phyloP scores from a whole-genome alignment of 305 asterid genomes.

The Solanum aculeatissimum region DNA sequence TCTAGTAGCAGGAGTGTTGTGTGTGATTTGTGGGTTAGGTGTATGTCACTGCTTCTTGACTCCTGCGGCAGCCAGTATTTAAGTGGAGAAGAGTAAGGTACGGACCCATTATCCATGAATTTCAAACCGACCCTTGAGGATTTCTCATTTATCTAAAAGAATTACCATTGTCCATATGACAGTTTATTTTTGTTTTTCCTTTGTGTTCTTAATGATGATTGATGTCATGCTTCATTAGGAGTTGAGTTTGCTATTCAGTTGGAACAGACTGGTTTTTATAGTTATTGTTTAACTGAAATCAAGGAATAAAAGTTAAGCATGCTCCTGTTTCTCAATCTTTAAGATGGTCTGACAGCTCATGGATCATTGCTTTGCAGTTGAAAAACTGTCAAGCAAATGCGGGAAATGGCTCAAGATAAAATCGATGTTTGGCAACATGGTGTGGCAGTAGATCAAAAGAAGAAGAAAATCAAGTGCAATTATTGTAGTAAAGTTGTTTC shows the following conservation, averaged over 20 bases:
- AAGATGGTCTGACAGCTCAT: background rate
- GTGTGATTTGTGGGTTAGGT: background rate
- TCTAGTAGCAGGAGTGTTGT: background rate
- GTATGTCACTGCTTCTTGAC: background rate
- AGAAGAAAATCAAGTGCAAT: constrained; percentile 11
- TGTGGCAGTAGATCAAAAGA: constrained; percentile 6
- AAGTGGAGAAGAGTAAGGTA: background rate
- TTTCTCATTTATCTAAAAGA: background rate
- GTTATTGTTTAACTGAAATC: background rate
- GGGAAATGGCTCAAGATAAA: background rate
- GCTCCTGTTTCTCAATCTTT: background rate
- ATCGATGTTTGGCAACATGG: constrained; percentile 7
- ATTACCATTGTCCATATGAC: background rate
- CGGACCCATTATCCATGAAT: background rate
- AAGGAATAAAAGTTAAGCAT: background rate
- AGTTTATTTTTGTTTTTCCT: background rate
- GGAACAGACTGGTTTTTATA: background rate
- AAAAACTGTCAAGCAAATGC: background rate
- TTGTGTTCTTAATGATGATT: background rate
- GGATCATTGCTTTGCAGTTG: background rate
- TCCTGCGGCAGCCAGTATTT: background rate
- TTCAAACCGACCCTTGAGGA: background rate
- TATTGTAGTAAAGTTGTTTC: constrained; percentile 15
- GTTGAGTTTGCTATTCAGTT: background rate
- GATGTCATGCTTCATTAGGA: background rate